These are phyloP conservation scores for Trametes sp. DNA, from an alignment of 1,284 basidiomycete genomes.

Conservation along the genomic window DNA sequence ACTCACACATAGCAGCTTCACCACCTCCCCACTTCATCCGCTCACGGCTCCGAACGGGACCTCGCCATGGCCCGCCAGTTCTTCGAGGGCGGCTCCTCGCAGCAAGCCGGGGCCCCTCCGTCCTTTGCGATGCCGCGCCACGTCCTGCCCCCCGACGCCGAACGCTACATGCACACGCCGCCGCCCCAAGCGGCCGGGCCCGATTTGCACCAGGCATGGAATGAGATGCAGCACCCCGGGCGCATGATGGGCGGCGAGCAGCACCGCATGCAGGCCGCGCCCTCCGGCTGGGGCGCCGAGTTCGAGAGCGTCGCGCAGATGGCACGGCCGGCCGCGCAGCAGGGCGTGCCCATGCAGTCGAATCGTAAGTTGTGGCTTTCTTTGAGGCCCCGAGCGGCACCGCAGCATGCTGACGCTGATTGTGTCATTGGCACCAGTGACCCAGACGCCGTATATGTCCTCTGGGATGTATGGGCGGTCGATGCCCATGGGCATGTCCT, in stretches of 20 bases:
- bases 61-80: conserved; percentile 80
- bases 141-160: conserved; percentile 49
- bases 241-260: conserved; percentile 26
- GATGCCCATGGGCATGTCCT: conserved; percentile 40
- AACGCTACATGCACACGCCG: conserved; percentile 40
- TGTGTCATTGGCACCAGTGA: conserved; percentile 19
- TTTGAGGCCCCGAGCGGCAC: neutral
- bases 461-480: conserved; percentile 41
- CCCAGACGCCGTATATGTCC: conserved; percentile 45
- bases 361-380: conserved; percentile 33
- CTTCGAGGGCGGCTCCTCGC: conserved; percentile 60
- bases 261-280: conserved; percentile 17
- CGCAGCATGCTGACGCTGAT: neutral
- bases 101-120: conserved; percentile 39
- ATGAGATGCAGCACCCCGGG: conserved; percentile 49
- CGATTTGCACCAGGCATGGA: conserved; percentile 61
- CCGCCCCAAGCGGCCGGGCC: conserved; percentile 31
- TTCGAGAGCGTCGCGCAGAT: conserved; percentile 36
- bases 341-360: conserved; percentile 29
- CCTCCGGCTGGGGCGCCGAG: conserved; percentile 42
- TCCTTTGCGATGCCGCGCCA: conserved; percentile 42
- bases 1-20: conserved; percentile 60
- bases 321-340: conserved; percentile 25
- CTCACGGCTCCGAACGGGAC: conserved; percentile 66
- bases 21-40: conserved; percentile 67